Percentiles rank a stretch among this genome's conserved stretches.
Evolutionary conservation across 1,139 yeast genomes (phyloP).

Genomic region (Wickerhamomyces sp.): DNA sequence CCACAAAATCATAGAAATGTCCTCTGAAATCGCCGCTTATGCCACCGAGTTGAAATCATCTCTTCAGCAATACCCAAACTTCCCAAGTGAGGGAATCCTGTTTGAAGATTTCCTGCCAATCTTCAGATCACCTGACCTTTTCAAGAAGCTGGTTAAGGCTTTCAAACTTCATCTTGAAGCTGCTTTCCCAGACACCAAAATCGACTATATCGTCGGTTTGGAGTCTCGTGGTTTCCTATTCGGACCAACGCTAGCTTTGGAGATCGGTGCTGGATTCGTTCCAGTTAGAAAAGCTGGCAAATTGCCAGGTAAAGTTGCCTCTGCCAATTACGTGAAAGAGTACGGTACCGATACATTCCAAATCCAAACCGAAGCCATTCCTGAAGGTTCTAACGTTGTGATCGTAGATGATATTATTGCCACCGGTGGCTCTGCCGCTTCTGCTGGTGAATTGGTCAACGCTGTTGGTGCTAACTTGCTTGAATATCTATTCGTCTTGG

Average conservation of each 20-base stretch:
- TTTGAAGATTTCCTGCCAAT: conserved; percentile 96
- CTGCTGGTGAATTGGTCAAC: conserved; percentile 82
- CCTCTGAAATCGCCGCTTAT: conserved; percentile 30
- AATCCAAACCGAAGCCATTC: conserved; percentile 79
- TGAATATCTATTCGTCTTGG: conserved; percentile 87
- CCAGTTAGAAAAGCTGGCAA: conserved; percentile 96
- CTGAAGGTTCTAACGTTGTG: conserved; percentile 73
- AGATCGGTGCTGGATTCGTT: conserved; percentile 82
- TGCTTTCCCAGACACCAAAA: conserved; percentile 44
- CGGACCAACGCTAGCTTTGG: conserved; percentile 92
- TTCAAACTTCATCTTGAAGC: conserved; percentile 70
- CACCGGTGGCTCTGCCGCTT: conserved; percentile 94
- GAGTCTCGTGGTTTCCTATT: conserved; percentile 96
- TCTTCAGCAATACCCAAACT: conserved; percentile 82
- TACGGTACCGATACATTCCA: conserved; percentile 89
- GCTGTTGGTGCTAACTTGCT: conserved; percentile 63
- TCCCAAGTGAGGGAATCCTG: conserved; percentile 87
- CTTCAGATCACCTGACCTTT: conserved; percentile 74
- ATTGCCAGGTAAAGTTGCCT: conserved; percentile 77
- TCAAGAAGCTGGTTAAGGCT: conserved; percentile 76
- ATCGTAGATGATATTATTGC: conserved; percentile 96
- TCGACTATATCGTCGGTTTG: conserved; percentile 88
- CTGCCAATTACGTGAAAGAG: conserved; percentile 81
- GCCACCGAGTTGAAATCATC: conserved; percentile 61
- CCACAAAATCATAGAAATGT: too few relatives aligned